Percentiles rank a stretch among this genome's conserved stretches.
Conservation (phyloP, 768 basidiomycete species). For the Arthromyces matolae region DNA sequence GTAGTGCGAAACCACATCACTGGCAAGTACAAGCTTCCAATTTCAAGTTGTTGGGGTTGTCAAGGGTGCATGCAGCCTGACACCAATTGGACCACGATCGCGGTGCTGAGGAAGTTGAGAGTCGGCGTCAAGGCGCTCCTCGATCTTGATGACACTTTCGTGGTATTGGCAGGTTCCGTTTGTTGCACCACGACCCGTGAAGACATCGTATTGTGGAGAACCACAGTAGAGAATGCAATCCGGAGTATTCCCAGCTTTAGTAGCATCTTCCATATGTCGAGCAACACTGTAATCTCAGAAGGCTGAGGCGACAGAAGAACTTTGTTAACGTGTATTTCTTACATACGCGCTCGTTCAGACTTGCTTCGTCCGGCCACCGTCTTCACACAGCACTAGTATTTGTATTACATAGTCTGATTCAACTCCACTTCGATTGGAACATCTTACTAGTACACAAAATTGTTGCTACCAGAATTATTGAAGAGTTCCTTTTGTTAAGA, state of each 20-base stretch:
- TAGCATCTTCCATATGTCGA: too few species aligned
- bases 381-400: too few species aligned
- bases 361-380: too few species aligned
- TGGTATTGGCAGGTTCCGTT: not conserved
- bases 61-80: not conserved
- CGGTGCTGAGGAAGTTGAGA: constrained; percentile 7
- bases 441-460: too few species aligned
- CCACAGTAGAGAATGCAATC: not conserved
- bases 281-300: too few species aligned
- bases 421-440: too few species aligned
- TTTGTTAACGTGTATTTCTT: too few species aligned
- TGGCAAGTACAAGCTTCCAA: rapidly evolving
- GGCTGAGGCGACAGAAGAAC: too few species aligned
- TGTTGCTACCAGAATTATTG: too few species aligned
- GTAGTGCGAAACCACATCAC: not conserved
- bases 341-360: too few species aligned
- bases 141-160: constrained; percentile 6
- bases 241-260: constrained; percentile 1
- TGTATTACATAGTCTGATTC: too few species aligned
- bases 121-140: not conserved
- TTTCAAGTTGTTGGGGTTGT: not conserved
- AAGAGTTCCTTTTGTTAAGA: too few species aligned
- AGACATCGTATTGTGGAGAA: constrained; percentile 3
- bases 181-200: not conserved
- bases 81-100: not conserved